Evolutionary conservation across 768 basidiomycete genomes (phyloP).

Genomic region (Tricholoma furcatifolium): DNA sequence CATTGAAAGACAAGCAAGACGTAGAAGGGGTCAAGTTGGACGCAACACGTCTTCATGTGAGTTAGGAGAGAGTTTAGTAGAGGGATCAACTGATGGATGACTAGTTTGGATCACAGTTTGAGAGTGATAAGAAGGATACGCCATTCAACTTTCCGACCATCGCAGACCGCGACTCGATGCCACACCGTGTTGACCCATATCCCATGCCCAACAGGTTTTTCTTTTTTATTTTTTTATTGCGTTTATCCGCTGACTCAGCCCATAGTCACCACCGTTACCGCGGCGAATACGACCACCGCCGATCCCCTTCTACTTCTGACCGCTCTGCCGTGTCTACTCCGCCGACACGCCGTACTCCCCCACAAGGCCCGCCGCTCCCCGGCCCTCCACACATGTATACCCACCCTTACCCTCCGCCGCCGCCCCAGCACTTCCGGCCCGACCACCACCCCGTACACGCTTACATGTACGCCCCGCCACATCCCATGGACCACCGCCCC

Average conservation of each 20-base stretch:
- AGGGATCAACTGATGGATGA: conserved; percentile 29
- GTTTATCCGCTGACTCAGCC: conserved; percentile 16
- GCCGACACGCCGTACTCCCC: conserved; percentile 44
- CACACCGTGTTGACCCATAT: conserved; percentile 43
- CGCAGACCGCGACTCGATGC: conserved; percentile 36
- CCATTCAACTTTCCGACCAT: conserved; percentile 13
- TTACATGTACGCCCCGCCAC: conserved; percentile 33
- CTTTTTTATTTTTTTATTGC: neutral
- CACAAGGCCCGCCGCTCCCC: conserved; percentile 25
- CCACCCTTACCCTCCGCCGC: conserved; percentile 32
- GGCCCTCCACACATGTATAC: conserved; percentile 31
- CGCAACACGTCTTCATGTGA: conserved; percentile 27
- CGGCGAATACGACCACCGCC: conserved; percentile 36
- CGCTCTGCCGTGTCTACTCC: conserved; percentile 62
- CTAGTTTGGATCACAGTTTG: conserved; percentile 33
- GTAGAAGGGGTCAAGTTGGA: conserved; percentile 12
- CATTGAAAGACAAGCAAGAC: neutral
- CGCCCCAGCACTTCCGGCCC: conserved; percentile 29
- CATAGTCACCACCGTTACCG: conserved; percentile 27
- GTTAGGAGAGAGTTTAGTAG: conserved; percentile 28
- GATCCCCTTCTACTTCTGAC: conserved; percentile 50
- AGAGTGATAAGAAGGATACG: conserved; percentile 16
- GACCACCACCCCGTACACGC: conserved; percentile 21
- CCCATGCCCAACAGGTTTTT: conserved; percentile 30
- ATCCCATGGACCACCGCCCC: conserved; percentile 23